These are phyloP conservation scores for Candida pseudoglaebosa DNA, from an alignment of 805 yeast species.

Conservation along the genomic window DNA sequence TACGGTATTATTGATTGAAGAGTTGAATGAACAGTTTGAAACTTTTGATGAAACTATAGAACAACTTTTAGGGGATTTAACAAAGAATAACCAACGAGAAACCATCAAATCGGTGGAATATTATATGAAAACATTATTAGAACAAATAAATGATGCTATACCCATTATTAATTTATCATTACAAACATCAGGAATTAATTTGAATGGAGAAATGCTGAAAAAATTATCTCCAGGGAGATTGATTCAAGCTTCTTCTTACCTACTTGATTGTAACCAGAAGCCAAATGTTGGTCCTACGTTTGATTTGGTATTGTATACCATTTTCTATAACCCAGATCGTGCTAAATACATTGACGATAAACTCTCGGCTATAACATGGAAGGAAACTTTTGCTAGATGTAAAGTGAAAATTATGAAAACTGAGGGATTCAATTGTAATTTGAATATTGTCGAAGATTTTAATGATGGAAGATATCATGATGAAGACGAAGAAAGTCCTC, in stretches of 20 bases:
- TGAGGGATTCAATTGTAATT: slow-evolving; percentile 35
- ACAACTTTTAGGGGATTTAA: slow-evolving; percentile 28
- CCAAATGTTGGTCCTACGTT: slow-evolving; percentile 62
- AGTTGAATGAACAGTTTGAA: slow-evolving; percentile 55
- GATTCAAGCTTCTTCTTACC: slow-evolving; percentile 54
- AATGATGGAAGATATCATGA: slow-evolving; percentile 75
- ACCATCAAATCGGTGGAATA: slow-evolving; percentile 45
- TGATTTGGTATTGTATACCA: slow-evolving; percentile 52
- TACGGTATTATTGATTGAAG: slow-evolving; percentile 51
- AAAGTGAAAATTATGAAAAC: slow-evolving; percentile 33
- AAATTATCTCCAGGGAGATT: slow-evolving; percentile 61
- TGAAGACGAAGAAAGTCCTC: slow-evolving; percentile 41
- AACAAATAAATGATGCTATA: slow-evolving; percentile 60
- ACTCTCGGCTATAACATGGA: slow-evolving; percentile 59
- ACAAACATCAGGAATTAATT: slow-evolving; percentile 63
- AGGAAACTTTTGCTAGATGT: slow-evolving; percentile 63
- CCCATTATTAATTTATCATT: slow-evolving; percentile 65
- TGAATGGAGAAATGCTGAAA: slow-evolving; percentile 46
- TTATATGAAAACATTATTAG: slow-evolving; percentile 45
- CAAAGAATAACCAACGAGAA: slow-evolving; percentile 26
- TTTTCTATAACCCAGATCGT: slow-evolving; percentile 56
- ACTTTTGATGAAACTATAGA: slow-evolving; percentile 50
- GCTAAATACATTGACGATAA: slow-evolving; percentile 25
- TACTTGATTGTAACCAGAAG: slow-evolving; percentile 19
- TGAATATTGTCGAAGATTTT: slow-evolving; percentile 53